Evolutionary conservation across 2,329 filamentous ascomycete genomes (phyloP), one percentile per base, ranked within the genome.

Genomic region (Diaporthe longicolla): DNA sequence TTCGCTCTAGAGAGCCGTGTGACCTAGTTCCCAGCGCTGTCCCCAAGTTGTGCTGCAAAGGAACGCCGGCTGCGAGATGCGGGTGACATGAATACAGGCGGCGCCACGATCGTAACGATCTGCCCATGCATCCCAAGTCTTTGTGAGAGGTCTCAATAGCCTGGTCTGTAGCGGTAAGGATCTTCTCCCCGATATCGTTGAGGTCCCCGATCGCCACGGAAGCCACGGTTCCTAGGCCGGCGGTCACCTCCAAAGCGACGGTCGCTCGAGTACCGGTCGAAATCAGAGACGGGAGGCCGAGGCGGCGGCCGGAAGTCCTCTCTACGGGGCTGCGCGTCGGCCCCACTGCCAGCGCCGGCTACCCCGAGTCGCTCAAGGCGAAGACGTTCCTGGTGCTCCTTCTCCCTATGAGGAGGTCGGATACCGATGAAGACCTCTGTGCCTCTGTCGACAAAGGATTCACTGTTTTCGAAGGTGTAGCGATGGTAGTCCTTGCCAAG

Each of bases 391-490:
- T 74, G 73, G n/a, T 75, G 82, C 79, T 82, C 84, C 66, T 77
- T 84, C 78, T 90, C 87, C 13, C 88, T 84, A 74, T 89, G 87
- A 1, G 90, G 90, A 32, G 89, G 90, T 32, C 90, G 85, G 75
- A 93, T 91, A 21, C 90, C 90, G 63, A 90, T 84, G 79, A 92
- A 92, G 50, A 92, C 90, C 80, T 95, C 93, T 21, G 90, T 90
- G 19, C 93, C 93, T 71, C 92, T 88, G 80, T 95, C 93, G 58
- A 95, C 92, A 71, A 95, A 90, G 8, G 83, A 79, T 74, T 92
- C 90, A 0, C 86, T 87, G 72, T 91, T 85, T 81, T 95, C 93
- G 78, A 95, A 95, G 0, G 92, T 93, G 80, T 94, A 95, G 43
- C 93, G 87, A 80, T 93, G 91, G 82, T 90, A 90, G 69, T 89